Evolutionary conservation across 2,329 filamentous ascomycete species (phyloP), one percentile per base, ranked within the genome.

Genomic region (Trichoderma sp.): DNA sequence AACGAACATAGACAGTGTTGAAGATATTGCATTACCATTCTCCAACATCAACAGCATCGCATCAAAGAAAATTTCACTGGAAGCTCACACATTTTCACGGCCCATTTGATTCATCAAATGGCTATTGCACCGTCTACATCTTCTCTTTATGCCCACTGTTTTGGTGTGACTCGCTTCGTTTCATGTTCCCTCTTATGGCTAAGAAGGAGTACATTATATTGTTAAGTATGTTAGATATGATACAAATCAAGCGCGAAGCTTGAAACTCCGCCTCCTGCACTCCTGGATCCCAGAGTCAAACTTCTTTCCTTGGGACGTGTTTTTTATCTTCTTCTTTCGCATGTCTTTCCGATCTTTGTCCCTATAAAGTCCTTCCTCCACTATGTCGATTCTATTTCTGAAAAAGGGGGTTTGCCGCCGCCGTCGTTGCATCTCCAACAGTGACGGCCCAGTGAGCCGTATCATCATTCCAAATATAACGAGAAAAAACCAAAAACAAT

Each of bases 161-260:
- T 56, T 31, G 16, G 21, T 45, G 41, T 64, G 60, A 72, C 69
- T 56, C n/a, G 29, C 38, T 65, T 65, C n/a, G 41, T 64, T 72
- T 64, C 38, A 53, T 53, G 69, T 38, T 64, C 69, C 59, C 29
- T 64, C 35, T 60, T 50, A 12, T 50, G 16, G 35, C 18, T n/a
- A n/a, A 63, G 68, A 45, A 60, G 16, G 59, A 31, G 69, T 27
- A 14, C 41, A 65, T 72, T 53, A 64, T 29, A 65, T 56, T 35
- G 29, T 41, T 38, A 64, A 41, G 38, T 65, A 72, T 18, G 59
- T 45, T 38, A 45, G 56, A 62, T 72, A 72, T 72, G 60, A 72
- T 72, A 72, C 69, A 72, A 53, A 45, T 56, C 69, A 56, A 72
- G 69, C 69, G 41, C 45, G 21, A 56, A 27, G 60, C 38, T 72